Conservation (phyloP, 2,329 filamentous ascomycete species). For the Neofusicoccum cordaticola region DNA sequence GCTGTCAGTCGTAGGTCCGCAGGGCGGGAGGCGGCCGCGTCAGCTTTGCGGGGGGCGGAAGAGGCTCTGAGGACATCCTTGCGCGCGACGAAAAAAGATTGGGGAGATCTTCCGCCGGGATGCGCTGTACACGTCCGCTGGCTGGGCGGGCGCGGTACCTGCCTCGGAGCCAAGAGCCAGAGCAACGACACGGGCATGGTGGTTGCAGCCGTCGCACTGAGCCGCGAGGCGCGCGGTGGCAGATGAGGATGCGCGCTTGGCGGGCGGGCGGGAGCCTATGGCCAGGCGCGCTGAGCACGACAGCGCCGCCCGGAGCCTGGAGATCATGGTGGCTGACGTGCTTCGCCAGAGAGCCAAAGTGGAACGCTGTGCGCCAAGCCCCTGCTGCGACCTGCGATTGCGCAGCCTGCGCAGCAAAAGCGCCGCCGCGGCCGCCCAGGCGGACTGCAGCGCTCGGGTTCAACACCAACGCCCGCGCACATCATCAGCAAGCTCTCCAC, state of each 20-base stretch:
- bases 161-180: neutral
- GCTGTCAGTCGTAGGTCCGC: slow-evolving; percentile 1
- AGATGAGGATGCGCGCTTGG: slow-evolving; percentile 10
- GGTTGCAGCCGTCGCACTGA: neutral
- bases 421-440: neutral
- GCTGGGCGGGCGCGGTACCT: neutral
- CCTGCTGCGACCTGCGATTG: neutral
- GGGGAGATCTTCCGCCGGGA: slow-evolving; percentile 1
- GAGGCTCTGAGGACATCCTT: slow-evolving; percentile 12
- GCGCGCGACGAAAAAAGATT: neutral
- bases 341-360: slow-evolving; percentile 4
- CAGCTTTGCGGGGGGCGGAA: slow-evolving; percentile 4
- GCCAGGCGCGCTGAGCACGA: too few species aligned
- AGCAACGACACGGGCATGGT: neutral
- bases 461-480: neutral
- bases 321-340: neutral
- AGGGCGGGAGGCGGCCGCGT: slow-evolving; percentile 12
- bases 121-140: neutral
- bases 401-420: neutral
- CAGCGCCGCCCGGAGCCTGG: neutral
- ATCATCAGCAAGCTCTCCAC: neutral
- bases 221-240: neutral
- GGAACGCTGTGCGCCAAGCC: slow-evolving; percentile 5
- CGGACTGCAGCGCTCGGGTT: neutral
- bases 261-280: neutral